Conservation (phyloP, 2,329 filamentous ascomycete species). For the Achaetomium macrosporum region DNA sequence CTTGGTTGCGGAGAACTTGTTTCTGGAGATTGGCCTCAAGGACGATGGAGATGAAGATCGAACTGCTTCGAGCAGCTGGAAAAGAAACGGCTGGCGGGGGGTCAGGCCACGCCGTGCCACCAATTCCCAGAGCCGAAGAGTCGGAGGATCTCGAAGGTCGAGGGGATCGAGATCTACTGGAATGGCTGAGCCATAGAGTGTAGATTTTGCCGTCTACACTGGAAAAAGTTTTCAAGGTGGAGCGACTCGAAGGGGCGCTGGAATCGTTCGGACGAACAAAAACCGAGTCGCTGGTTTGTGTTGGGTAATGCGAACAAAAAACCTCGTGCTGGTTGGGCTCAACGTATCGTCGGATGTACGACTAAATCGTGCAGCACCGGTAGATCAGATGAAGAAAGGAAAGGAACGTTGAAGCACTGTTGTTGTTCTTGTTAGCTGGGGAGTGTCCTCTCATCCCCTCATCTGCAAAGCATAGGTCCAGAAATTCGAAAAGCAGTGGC, state of each 20-base stretch:
- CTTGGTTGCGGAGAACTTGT: constrained; percentile 33
- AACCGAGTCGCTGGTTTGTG: background rate
- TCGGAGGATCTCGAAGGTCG: constrained; percentile 25
- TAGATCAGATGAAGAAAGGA: constrained; percentile 16
- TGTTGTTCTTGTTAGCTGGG: background rate
- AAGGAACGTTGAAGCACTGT: constrained; percentile 23
- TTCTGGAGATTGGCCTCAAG: background rate
- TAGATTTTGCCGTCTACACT: constrained; percentile 14
- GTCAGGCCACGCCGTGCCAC: constrained; percentile 25
- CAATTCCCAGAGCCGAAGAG: constrained; percentile 35
- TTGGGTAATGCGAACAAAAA: background rate
- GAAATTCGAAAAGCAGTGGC: too few relatives aligned
- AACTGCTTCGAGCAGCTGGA: constrained; percentile 39
- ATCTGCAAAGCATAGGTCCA: too few relatives aligned
- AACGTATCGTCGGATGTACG: constrained; percentile 1
- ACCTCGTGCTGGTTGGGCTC: background rate
- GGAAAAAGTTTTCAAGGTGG: background rate
- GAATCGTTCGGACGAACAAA: constrained; percentile 1
- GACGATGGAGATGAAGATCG: constrained; percentile 26
- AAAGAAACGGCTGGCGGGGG: constrained; percentile 25
- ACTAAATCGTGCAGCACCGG: too few relatives aligned
- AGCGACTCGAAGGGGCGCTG: background rate
- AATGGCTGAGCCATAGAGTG: constrained; percentile 34
- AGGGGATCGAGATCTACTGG: constrained; percentile 31
- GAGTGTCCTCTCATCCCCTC: too few relatives aligned